phyloP scores from a whole-genome alignment of 2,329 filamentous ascomycete genomes.

The Aspergillus calidoustus region DNA sequence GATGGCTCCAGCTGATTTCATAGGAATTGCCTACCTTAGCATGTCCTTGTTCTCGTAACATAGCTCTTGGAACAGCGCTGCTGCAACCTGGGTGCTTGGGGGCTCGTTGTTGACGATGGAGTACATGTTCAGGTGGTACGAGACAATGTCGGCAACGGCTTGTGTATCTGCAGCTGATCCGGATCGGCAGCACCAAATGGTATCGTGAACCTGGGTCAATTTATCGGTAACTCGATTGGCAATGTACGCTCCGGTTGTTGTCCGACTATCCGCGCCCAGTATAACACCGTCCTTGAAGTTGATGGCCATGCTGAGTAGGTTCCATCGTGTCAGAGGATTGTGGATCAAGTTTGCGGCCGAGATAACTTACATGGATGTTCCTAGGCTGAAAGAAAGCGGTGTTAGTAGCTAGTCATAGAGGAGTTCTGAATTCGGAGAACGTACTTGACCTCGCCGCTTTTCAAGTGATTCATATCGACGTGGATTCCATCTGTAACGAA shows the following conservation, averaged over 20 bases:
- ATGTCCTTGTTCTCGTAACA: conserved; percentile 98
- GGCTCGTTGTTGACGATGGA: conserved; percentile 85
- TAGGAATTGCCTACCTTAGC: conserved; percentile 67
- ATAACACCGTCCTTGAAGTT: conserved; percentile 99
- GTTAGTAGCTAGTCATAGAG: conserved; percentile 36
- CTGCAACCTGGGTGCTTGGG: conserved; percentile 92
- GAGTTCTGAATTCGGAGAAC: conserved; percentile 41
- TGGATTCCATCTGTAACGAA: conserved; percentile 86
- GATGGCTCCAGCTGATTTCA: background rate
- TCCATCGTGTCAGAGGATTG: background rate
- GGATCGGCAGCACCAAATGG: conserved; percentile 99
- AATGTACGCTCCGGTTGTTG: conserved; percentile 96
- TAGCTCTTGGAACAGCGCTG: conserved; percentile 94
- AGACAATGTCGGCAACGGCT: conserved; percentile 95
- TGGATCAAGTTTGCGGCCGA: background rate
- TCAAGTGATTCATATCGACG: conserved; percentile 97
- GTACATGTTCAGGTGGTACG: conserved; percentile 94
- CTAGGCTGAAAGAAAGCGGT: conserved; percentile 64
- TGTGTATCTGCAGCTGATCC: conserved; percentile 97
- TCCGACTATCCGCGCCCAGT: conserved; percentile 93
- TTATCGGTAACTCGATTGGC: conserved; percentile 99
- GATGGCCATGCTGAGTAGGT: conserved; percentile 81
- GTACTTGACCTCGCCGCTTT: conserved; percentile 99
- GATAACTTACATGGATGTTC: conserved; percentile 86
- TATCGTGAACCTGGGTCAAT: conserved; percentile 96